Evolutionary conservation across 2,329 filamentous ascomycete genomes (phyloP).

Genomic region (Neurospora sp.): DNA sequence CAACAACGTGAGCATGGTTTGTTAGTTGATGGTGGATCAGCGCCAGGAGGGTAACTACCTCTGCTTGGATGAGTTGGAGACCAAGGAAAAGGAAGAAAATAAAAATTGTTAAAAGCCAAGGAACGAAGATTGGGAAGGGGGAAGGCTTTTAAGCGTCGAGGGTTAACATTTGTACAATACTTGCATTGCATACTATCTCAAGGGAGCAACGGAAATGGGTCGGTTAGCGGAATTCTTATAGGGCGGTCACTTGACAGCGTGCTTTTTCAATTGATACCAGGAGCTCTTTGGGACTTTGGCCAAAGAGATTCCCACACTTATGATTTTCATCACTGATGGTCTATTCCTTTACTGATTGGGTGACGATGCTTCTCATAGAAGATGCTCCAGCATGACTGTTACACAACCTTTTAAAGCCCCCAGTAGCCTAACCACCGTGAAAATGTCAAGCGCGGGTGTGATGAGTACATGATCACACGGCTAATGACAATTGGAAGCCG

Average conservation of each 20-base stretch:
- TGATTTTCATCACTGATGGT: not conserved
- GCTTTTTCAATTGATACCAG: not conserved
- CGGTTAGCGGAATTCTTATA: not conserved
- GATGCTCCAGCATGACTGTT: not conserved
- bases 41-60: not conserved
- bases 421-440: not conserved
- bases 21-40: not conserved
- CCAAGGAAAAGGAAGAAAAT: not conserved
- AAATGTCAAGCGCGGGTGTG: not conserved
- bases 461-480: not conserved
- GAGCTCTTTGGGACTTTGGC: not conserved
- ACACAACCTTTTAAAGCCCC: not conserved
- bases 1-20: not conserved
- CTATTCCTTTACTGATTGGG: not conserved
- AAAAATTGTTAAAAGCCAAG: not conserved
- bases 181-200: constrained; percentile 1
- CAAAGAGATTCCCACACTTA: not conserved
- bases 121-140: not conserved
- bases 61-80: not conserved
- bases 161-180: not conserved
- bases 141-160: not conserved
- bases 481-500: not conserved
- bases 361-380: not conserved
- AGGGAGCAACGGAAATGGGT: not conserved
- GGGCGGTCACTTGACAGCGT: not conserved